These are phyloP conservation scores for Cicer pinnatifidum DNA, from an alignment of 306 rosid species.

Conservation along the genomic window DNA sequence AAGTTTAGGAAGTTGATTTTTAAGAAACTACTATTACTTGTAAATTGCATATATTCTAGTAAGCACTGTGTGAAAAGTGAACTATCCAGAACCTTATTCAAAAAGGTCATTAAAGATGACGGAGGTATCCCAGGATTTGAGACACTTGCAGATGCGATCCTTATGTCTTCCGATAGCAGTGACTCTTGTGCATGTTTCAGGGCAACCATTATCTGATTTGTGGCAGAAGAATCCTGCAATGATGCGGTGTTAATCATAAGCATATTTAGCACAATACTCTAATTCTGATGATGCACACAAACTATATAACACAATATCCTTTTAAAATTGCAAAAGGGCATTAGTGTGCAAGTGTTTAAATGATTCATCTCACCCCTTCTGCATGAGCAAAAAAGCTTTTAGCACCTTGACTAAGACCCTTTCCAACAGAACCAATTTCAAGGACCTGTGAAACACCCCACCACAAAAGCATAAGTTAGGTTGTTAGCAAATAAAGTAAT, in stretches of 20 bases:
- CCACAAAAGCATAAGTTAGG: conserved; percentile 37
- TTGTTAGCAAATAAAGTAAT: conserved; percentile 33
- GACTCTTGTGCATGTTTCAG: conserved; percentile 78
- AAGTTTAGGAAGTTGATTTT: conserved; percentile 27
- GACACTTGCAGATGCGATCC: conserved; percentile 61
- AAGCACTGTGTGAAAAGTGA: background rate
- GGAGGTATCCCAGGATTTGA: conserved; percentile 98
- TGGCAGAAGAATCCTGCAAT: conserved; percentile 75
- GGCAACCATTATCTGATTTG: conserved; percentile 67
- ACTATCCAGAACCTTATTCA: conserved; percentile 61
- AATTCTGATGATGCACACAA: conserved; percentile 22
- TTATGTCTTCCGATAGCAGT: conserved; percentile 62
- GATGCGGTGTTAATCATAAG: conserved; percentile 22
- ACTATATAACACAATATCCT: conserved; percentile 13
- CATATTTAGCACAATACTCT: conserved; percentile 35
- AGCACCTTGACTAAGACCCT: conserved; percentile 65
- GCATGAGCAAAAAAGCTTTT: conserved; percentile 66
- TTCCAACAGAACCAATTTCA: conserved; percentile 90
- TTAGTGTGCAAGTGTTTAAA: conserved; percentile 18
- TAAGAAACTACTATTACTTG: conserved; percentile 13
- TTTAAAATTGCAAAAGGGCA: conserved; percentile 24
- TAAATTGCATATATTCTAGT: conserved; percentile 14
- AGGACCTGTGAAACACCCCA: conserved; percentile 56
- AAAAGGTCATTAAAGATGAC: conserved; percentile 85
- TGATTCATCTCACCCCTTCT: conserved; percentile 68